Base-by-base conservation (phyloP, 164 flowering plant genomes). In the Macadamia integrifolia region DNA sequence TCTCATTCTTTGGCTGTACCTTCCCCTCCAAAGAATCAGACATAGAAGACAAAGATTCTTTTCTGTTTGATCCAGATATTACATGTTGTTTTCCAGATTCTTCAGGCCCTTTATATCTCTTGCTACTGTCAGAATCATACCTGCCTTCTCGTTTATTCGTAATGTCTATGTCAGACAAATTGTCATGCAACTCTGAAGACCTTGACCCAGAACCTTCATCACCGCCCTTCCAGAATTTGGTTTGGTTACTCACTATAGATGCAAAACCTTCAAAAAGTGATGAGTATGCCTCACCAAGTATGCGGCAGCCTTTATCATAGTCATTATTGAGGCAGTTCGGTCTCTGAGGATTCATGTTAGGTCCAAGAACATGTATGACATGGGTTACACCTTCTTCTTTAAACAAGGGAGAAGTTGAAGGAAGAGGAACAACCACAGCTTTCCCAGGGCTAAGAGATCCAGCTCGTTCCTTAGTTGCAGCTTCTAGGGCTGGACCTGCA, bases 301-400 rank as follows among this genome's bases (percentile, higher is more conserved):
- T 70, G 62, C 80, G 70, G 75, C 93, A 82, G 32, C 97, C 98
- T 73, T 85, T 79, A 42, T 5, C 63, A 66, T 94, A 94, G 78
- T 94, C 89, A 81, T 82, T 80, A 30, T 80, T 67, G 14, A 94
- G 92, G 77, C 66, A 86, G 75, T 90, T 84, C 52, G 98, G 97
- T 72, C 98, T 84, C 17, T 80, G 72, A 6, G 95, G 95, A 73
- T 94, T 94, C 98, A 94, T 94, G 70, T 94, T 94, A 55, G 98
- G 98, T 64, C 98, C 98, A 74, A 94, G 89, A 71, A 92, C 95
- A 79, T 94, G 98, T 62, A 94, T 88, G 62, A 94, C 98, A 84
- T 94, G 97, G 29, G 93, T 82, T n/a, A 94, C 85, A 32, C 98
- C 94, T 83, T 93, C 95, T 69, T 79, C 80, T 61, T 48, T 69